Percentiles rank a stretch among this genome's conserved stretches.
These are phyloP conservation scores for Chytridiales sp. DNA, from an alignment of 371 early-diverging fungal species.

Conservation along the genomic window DNA sequence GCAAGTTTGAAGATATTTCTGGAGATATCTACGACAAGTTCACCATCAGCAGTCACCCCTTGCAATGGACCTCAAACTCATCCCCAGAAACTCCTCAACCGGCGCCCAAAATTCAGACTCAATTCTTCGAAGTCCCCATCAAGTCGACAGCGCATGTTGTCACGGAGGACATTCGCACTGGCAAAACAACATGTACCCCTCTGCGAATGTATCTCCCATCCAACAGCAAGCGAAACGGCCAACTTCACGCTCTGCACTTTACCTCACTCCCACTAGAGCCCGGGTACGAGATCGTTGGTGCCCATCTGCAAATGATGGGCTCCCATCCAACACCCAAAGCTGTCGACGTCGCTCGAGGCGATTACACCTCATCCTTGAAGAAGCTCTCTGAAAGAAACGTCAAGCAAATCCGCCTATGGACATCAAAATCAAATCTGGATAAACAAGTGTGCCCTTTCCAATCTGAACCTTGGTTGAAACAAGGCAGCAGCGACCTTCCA, in stretches of 20 bases:
- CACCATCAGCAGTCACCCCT: constrained; percentile 8
- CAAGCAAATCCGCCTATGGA: no score
- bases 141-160: neutral
- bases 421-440: no score
- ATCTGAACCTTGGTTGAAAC: no score
- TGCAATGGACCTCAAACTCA: neutral
- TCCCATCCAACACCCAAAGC: constrained; percentile 7
- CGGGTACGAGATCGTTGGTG: constrained; percentile 11
- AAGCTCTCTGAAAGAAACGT: no score
- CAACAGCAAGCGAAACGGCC: neutral
- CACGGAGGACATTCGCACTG: constrained; percentile 1
- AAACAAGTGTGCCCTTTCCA: no score
- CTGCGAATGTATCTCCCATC: neutral
- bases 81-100: neutral
- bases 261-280: neutral
- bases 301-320: constrained; percentile 25
- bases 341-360: neutral
- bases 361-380: no score
- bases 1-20: constrained; percentile 35
- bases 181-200: constrained; percentile 1
- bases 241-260: constrained; percentile 15
- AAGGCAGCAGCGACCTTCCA: no score
- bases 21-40: constrained; percentile 40
- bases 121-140: constrained; percentile 6
- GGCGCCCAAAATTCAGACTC: neutral